Percentiles rank a stretch among this genome's conserved stretches.
Conservation (phyloP, 208 protist species). For the Leishmania mexicana region DNA sequence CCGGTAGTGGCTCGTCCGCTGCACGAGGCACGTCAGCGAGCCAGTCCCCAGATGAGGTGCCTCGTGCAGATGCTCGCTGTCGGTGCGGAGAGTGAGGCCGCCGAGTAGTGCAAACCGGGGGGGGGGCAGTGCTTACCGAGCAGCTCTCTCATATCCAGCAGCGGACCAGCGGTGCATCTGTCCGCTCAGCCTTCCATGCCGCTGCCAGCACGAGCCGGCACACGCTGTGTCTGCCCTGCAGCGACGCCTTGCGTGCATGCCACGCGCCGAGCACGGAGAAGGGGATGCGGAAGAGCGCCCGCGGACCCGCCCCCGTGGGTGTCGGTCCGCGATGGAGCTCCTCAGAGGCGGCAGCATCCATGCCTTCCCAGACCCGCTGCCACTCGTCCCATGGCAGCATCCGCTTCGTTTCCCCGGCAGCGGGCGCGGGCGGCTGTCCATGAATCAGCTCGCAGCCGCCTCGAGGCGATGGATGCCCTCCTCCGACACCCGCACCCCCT, state of each 20-base stretch:
- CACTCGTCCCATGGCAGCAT: neutral
- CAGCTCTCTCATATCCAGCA: too few species aligned
- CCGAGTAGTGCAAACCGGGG: neutral
- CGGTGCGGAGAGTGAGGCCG: neutral
- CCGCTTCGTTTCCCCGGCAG: neutral
- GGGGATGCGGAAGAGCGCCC: neutral
- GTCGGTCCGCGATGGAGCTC: neutral
- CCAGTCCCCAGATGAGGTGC: neutral
- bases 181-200: too few species aligned
- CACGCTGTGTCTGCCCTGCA: too few species aligned
- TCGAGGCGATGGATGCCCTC: neutral
- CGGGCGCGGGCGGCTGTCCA: neutral
- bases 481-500: neutral
- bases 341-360: neutral
- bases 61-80: neutral
- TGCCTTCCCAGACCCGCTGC: neutral
- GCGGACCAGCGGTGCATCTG: too few species aligned
- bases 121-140: too few species aligned
- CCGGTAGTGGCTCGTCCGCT: neutral
- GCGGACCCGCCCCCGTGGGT: neutral
- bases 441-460: neutral
- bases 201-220: too few species aligned
- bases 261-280: neutral
- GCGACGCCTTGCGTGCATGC: too few species aligned
- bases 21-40: neutral